These are phyloP conservation scores for Ascochyta koolunga DNA, from an alignment of 2,329 filamentous ascomycete species.

Conservation along the genomic window DNA sequence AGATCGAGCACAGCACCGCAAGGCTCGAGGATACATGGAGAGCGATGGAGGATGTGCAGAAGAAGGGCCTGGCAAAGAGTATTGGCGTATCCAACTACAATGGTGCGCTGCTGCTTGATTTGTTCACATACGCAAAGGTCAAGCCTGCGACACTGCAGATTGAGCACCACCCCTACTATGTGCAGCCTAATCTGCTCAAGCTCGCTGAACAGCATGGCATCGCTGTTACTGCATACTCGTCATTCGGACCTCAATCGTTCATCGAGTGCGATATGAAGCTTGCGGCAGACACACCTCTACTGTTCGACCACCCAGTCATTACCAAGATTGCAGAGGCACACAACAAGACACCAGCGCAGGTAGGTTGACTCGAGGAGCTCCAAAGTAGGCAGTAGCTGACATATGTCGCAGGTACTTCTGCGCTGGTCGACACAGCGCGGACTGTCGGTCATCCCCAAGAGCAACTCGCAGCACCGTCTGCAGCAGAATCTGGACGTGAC, in stretches of 20 bases:
- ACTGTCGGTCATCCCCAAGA: constrained; percentile 48
- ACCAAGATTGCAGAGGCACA: constrained; percentile 69
- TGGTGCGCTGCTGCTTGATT: constrained; percentile 55
- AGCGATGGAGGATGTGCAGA: constrained; percentile 50
- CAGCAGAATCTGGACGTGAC: constrained; percentile 41
- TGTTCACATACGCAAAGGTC: constrained; percentile 59
- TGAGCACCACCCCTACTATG: constrained; percentile 49
- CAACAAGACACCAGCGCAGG: constrained; percentile 74
- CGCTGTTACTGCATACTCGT: constrained; percentile 46
- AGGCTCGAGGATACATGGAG: constrained; percentile 47
- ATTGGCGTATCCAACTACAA: constrained; percentile 48
- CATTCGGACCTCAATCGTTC: constrained; percentile 55
- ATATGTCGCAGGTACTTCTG: constrained; percentile 4
- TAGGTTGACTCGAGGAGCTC: neutral
- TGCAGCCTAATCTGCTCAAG: constrained; percentile 42
- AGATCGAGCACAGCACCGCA: constrained; percentile 45
- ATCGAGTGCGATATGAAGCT: constrained; percentile 24
- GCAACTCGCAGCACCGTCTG: constrained; percentile 30
- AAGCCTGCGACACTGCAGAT: constrained; percentile 47
- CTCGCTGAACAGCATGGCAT: constrained; percentile 43
- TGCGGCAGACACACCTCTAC: constrained; percentile 32
- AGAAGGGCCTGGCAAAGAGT: constrained; percentile 54
- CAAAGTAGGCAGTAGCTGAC: neutral
- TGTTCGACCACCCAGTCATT: constrained; percentile 60
- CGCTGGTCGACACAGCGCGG: constrained; percentile 53